phyloP scores from a whole-genome alignment of 164 flowering plant species.

The Piper longum region DNA sequence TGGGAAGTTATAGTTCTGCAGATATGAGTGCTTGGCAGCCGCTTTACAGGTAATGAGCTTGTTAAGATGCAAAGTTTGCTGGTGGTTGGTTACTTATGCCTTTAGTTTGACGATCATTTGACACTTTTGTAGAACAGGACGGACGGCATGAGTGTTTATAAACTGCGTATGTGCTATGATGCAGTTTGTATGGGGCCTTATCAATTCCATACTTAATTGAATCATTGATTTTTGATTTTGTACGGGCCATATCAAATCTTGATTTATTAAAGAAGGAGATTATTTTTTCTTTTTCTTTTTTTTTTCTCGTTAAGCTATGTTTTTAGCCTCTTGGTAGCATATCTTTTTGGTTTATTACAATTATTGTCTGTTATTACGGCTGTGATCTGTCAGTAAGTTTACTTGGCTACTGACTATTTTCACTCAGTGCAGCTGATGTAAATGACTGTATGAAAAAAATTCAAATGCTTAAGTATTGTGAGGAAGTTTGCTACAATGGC shows the following conservation, averaged over 20 bases:
- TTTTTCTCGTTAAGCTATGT: not conserved
- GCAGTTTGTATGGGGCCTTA: too few species aligned
- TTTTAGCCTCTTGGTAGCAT: not conserved
- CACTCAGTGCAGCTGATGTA: conserved; percentile 72
- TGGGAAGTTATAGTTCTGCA: conserved; percentile 36
- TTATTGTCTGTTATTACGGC: not conserved
- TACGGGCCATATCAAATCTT: not conserved
- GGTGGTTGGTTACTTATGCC: not conserved
- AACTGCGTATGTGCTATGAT: not conserved
- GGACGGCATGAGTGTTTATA: too few species aligned
- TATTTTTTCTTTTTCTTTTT: not conserved
- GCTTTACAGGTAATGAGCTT: conserved; percentile 49
- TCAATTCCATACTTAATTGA: too few species aligned
- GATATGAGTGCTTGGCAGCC: conserved; percentile 70
- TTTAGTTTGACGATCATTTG: not conserved
- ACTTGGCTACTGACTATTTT: conserved; percentile 3
- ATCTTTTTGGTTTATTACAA: not conserved
- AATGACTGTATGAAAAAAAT: conserved; percentile 53
- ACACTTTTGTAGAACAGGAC: not conserved
- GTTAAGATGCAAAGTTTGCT: not conserved
- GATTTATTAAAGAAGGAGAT: not conserved
- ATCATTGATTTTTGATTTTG: too few species aligned
- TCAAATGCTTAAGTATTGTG: conserved; percentile 57
- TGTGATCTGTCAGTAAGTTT: not conserved
- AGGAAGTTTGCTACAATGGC: conserved; percentile 75